Evolutionary conservation across 1,284 basidiomycete species (phyloP).

Genomic region (Anthracocystis setariae): DNA sequence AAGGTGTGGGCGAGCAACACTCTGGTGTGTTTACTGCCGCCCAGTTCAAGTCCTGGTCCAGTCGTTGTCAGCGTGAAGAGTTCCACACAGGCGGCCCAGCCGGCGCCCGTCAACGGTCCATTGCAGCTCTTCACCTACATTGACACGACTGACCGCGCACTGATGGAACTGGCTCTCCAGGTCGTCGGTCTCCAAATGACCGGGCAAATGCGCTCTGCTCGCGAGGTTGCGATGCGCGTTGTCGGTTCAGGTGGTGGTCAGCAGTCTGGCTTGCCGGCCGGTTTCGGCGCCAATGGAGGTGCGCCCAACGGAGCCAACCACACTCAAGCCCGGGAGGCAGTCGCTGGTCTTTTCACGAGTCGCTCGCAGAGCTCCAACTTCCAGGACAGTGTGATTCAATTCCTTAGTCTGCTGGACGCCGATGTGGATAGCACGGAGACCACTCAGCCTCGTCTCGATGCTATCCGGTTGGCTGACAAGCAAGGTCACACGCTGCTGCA

Average conservation of each 20-base stretch:
- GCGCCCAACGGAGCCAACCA: slow-evolving; percentile 21
- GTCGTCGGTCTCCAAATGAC: slow-evolving; percentile 97
- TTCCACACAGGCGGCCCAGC: slow-evolving; percentile 32
- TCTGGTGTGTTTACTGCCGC: slow-evolving; percentile 89
- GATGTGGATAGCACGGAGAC: slow-evolving; percentile 32
- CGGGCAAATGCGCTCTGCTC: slow-evolving; percentile 89
- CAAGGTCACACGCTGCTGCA: slow-evolving; percentile 75
- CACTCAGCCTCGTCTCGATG: slow-evolving; percentile 19
- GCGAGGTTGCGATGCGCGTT: slow-evolving; percentile 78
- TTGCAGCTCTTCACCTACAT: slow-evolving; percentile 77
- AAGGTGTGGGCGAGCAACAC: slow-evolving; percentile 93
- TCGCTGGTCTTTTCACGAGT: slow-evolving; percentile 47
- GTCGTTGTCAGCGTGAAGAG: slow-evolving; percentile 83
- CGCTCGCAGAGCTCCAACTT: slow-evolving; percentile 71
- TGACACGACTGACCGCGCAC: slow-evolving; percentile 85
- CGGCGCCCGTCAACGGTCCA: slow-evolving; percentile 69
- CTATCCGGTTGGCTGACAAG: slow-evolving; percentile 69
- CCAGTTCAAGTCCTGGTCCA: slow-evolving; percentile 81
- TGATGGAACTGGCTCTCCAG: slow-evolving; percentile 95
- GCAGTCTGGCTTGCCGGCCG: slow-evolving; percentile 31
- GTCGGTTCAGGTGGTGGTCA: slow-evolving; percentile 62
- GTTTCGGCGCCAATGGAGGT: slow-evolving; percentile 14
- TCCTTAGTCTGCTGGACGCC: slow-evolving; percentile 78
- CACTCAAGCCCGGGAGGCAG: slow-evolving; percentile 36
- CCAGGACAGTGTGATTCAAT: slow-evolving; percentile 80